These are phyloP conservation scores for Aspergillus sp. DNA, from an alignment of 2,329 filamentous ascomycete species.

Conservation along the genomic window DNA sequence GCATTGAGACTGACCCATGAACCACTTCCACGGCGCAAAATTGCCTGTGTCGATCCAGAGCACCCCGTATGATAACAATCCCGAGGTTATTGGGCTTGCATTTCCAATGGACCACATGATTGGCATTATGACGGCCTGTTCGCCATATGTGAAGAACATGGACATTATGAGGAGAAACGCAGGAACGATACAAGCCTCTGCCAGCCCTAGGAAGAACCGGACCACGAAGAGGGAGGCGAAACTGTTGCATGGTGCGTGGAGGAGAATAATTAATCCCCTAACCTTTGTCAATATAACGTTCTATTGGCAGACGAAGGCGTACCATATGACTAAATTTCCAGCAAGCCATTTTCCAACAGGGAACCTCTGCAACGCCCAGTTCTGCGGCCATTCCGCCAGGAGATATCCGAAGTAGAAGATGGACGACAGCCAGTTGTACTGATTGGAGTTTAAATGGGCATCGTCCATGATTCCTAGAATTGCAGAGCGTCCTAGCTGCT, in stretches of 20 bases:
- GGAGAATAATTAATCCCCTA: conserved; percentile 33
- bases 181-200: conserved; percentile 55
- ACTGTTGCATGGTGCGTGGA: conserved; percentile 47
- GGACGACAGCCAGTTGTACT: conserved; percentile 44
- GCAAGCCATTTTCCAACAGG: conserved; percentile 41
- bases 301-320: neutral
- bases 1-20: conserved; percentile 32
- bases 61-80: conserved; percentile 44
- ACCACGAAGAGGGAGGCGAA: conserved; percentile 51
- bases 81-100: conserved; percentile 40
- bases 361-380: conserved; percentile 44
- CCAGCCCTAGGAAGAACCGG: conserved; percentile 54
- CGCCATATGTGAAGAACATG: conserved; percentile 40
- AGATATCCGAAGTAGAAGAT: conserved; percentile 47
- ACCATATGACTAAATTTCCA: conserved; percentile 29
- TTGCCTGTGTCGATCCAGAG: conserved; percentile 39
- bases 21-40: conserved; percentile 43
- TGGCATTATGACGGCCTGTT: conserved; percentile 34
- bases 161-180: conserved; percentile 45
- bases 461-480: conserved; percentile 35
- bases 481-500: conserved; percentile 24
- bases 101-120: conserved; percentile 45
- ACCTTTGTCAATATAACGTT: no score
- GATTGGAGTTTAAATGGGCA: conserved; percentile 24
- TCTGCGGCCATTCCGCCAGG: conserved; percentile 40